Evolutionary conservation across 768 basidiomycete species (phyloP).

Genomic region (Lentinula sp.): DNA sequence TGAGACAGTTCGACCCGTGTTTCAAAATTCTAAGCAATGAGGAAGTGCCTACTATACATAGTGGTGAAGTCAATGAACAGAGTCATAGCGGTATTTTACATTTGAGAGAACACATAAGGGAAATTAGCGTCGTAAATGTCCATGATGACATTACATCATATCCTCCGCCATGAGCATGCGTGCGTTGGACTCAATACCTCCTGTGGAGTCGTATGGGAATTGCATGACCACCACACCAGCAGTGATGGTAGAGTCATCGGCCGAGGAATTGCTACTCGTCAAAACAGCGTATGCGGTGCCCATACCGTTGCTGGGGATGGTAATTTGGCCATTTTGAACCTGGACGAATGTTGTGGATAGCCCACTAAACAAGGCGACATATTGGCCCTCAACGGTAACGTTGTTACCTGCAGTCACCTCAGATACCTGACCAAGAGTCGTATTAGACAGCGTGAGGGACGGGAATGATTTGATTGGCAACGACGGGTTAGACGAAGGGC

Average conservation of each 20-base stretch:
- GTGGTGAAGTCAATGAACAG: too few relatives aligned
- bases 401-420: conserved; percentile 15
- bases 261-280: not conserved
- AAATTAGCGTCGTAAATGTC: too few relatives aligned
- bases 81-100: too few relatives aligned
- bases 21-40: too few relatives aligned
- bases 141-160: too few relatives aligned
- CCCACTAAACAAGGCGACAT: conserved; percentile 36
- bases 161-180: too few relatives aligned
- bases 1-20: too few relatives aligned
- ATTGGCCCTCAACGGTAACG: conserved; percentile 14
- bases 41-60: too few relatives aligned
- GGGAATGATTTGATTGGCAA: conserved; percentile 45
- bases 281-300: not conserved
- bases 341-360: conserved; percentile 17
- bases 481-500: conserved; percentile 41
- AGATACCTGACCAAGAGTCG: conserved; percentile 22
- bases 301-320: not conserved
- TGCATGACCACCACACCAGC: not conserved
- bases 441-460: conserved; percentile 23
- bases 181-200: not conserved
- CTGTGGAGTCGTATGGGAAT: not conserved
- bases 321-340: not conserved
- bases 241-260: not conserved
- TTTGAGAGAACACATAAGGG: too few relatives aligned